Evolutionary conservation across 1,284 basidiomycete genomes (phyloP).

Genomic region (Cutaneotrichosporon sp.): DNA sequence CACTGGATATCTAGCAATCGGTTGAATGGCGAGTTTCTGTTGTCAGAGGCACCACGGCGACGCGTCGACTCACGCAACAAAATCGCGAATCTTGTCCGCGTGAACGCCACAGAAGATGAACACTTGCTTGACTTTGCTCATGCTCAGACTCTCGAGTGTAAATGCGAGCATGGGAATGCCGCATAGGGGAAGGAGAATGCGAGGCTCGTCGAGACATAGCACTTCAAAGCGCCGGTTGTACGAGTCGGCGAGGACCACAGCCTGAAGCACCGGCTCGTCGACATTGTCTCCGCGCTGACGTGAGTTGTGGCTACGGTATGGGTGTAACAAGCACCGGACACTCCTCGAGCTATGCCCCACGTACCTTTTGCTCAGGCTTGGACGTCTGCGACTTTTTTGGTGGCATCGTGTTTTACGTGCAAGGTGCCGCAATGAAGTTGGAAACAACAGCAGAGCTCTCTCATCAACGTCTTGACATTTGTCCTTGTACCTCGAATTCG

Average conservation of each 20-base stretch:
- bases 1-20: slow-evolving; percentile 75
- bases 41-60: background rate
- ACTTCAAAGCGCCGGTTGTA: slow-evolving; percentile 91
- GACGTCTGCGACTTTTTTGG: slow-evolving; percentile 39
- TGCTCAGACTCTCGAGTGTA: slow-evolving; percentile 89
- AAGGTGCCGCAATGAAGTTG: too few relatives aligned
- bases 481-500: too few relatives aligned
- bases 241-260: slow-evolving; percentile 88
- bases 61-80: slow-evolving; percentile 45
- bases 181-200: slow-evolving; percentile 86
- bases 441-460: background rate
- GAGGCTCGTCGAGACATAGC: slow-evolving; percentile 72
- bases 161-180: slow-evolving; percentile 89
- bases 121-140: slow-evolving; percentile 90
- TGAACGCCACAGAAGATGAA: slow-evolving; percentile 89
- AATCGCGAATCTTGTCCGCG: slow-evolving; percentile 72
- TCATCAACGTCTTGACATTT: too few relatives aligned
- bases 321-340: too few relatives aligned
- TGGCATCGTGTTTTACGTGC: slow-evolving; percentile 25
- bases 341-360: background rate
- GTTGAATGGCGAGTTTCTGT: slow-evolving; percentile 18
- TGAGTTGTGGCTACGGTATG: too few relatives aligned
- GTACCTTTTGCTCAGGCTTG: slow-evolving; percentile 28
- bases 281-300: slow-evolving; percentile 37
- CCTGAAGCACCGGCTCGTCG: slow-evolving; percentile 78